Evolutionary conservation across 106 monocot genomes (phyloP).

Genomic region (Phalaenopsis aphrodite): DNA sequence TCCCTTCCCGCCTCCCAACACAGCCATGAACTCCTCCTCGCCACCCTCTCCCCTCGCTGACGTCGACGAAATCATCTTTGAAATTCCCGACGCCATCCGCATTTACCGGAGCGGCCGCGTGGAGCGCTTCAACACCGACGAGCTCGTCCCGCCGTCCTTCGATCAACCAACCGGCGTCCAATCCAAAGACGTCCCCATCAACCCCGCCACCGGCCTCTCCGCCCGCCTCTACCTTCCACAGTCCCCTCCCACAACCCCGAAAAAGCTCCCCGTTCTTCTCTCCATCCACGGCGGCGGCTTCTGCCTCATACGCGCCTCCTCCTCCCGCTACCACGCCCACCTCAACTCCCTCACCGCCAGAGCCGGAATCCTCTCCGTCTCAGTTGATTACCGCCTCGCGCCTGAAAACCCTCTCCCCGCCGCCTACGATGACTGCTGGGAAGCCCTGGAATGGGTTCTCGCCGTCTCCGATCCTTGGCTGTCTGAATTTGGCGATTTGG

Average conservation of each 20-base stretch:
- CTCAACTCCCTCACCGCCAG: background rate
- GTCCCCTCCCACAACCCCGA: background rate
- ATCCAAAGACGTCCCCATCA: slow-evolving; percentile 17
- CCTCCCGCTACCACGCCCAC: background rate
- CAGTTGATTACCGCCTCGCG: background rate
- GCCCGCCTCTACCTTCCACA: slow-evolving; percentile 14
- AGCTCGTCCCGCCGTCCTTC: background rate
- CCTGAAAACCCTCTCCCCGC: slow-evolving; percentile 1
- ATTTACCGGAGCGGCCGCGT: slow-evolving; percentile 12
- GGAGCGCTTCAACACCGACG: slow-evolving; percentile 1
- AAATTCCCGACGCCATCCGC: background rate
- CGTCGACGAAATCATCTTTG: background rate
- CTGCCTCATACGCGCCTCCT: background rate
- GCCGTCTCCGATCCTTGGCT: slow-evolving; percentile 21
- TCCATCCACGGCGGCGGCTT: slow-evolving; percentile 1
- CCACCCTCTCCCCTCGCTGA: background rate
- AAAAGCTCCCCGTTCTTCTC: background rate
- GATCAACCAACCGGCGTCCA: slow-evolving; percentile 24
- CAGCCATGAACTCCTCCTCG: background rate
- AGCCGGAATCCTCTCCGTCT: background rate
- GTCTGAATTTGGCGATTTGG: slow-evolving; percentile 19
- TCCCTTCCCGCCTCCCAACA: background rate
- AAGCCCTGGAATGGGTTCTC: background rate
- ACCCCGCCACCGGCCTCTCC: slow-evolving; percentile 3
- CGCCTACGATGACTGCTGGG: slow-evolving; percentile 1